These are phyloP conservation scores for Podospora bellae-mahoneyi DNA, from an alignment of 495 filamentous ascomycete genomes.

Conservation along the genomic window DNA sequence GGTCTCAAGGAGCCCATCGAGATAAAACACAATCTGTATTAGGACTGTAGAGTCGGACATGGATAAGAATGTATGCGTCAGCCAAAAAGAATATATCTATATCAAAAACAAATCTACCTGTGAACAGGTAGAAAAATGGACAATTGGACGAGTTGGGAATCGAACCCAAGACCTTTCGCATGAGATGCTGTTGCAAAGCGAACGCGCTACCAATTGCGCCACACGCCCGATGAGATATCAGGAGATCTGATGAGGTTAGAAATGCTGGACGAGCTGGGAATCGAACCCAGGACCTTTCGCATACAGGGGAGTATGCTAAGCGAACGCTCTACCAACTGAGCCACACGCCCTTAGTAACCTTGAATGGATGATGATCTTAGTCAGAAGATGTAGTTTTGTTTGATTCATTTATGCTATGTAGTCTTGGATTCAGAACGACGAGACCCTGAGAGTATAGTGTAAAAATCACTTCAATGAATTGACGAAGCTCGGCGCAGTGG, in stretches of 20 bases:
- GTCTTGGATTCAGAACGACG: too few relatives aligned
- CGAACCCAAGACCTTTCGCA: slow-evolving; percentile 8
- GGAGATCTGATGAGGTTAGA: not conserved
- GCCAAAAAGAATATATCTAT: too few relatives aligned
- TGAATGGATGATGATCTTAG: not conserved
- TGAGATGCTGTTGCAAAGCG: slow-evolving; percentile 1
- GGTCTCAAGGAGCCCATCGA: too few relatives aligned
- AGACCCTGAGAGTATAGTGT: too few relatives aligned
- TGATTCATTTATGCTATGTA: not conserved
- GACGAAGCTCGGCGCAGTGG: not conserved
- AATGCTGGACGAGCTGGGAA: slow-evolving; percentile 14
- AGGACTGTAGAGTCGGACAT: too few relatives aligned
- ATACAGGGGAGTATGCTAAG: not conserved
- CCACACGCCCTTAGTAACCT: slow-evolving; percentile 2
- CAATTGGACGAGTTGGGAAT: slow-evolving; percentile 5
- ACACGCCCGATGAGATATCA: not conserved
- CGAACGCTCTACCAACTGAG: slow-evolving; percentile 4
- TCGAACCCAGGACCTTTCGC: slow-evolving; percentile 18
- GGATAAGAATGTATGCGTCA: too few relatives aligned
- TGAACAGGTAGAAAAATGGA: too few relatives aligned
- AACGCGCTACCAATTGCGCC: slow-evolving; percentile 5
- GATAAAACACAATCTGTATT: too few relatives aligned
- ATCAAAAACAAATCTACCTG: too few relatives aligned
- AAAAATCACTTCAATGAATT: not conserved
- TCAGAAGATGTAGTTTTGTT: not conserved